Evolutionary conservation across 2,329 filamentous ascomycete species (phyloP), one percentile per base, ranked within the genome.

Genomic region (Colletotrichum lupini): DNA sequence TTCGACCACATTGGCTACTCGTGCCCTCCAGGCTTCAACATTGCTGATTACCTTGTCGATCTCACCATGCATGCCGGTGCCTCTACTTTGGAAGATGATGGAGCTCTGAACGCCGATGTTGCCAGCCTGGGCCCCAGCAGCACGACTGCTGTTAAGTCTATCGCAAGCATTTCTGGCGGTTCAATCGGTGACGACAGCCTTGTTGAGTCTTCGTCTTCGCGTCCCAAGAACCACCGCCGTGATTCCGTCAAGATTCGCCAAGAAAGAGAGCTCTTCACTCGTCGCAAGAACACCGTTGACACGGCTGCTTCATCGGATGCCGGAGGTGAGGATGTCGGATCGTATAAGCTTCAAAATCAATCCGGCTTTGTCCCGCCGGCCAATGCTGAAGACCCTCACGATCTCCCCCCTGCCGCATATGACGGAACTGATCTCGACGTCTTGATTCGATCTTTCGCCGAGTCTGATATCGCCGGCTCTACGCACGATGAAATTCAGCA

Each of bases 21-120:
- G 61, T 99, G 97, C 79, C 97, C 97, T 12, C 93, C 95, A 28
- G 97, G 97, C 2, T 99, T 98, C 89, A 99, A 99, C 79, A 98
- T 99, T 82, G 97, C 97, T 4, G 97, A 99, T 81, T 99, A 98
- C 80, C 90, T 99, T 5, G 95, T 99, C 35, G 97, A 99, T 81
- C 88, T 99, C 53, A 98, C 97, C 0, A 98, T 99, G 96, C 97
- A 99, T 81, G 95, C 95, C 28, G 91, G 94, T 72, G 87, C 88
- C 57, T 89, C 87, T 24, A 85, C 88, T 7, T 84, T 90, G 3
- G 88, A 91, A 68, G 89, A 92, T 42, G 90, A 92, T 68, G 89
- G 89, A 16, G 82, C 85, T 11, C 72, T 87, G 49, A 80, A 83
- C 6, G 78, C 85, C 8, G 92, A 94, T 75, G 89, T 87, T 3